Evolutionary conservation across 2,329 filamentous ascomycete species (phyloP).

Genomic region (Cytospora schulzeri): DNA sequence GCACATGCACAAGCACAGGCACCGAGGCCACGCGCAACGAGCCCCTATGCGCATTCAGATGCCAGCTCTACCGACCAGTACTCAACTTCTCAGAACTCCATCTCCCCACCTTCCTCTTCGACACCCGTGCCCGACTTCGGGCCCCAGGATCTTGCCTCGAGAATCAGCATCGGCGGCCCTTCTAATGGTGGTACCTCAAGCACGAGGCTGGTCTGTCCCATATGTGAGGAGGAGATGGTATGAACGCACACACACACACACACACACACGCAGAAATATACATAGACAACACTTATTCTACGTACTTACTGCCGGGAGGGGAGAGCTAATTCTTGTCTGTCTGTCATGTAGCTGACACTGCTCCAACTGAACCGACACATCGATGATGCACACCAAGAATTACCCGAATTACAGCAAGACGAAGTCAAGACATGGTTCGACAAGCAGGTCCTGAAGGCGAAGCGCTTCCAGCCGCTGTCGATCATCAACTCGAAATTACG

Average conservation of each 20-base stretch:
- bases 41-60: slow-evolving; percentile 58
- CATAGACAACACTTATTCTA: background rate
- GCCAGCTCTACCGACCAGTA: slow-evolving; percentile 74
- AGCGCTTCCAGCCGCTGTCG: slow-evolving; percentile 87
- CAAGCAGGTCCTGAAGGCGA: slow-evolving; percentile 89
- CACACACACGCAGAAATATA: background rate
- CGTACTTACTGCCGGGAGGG: background rate
- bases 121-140: slow-evolving; percentile 68
- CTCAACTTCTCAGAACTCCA: slow-evolving; percentile 56
- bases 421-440: slow-evolving; percentile 98
- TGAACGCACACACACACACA: background rate
- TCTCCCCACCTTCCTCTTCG: slow-evolving; percentile 60
- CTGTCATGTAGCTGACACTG: slow-evolving; percentile 70
- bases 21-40: slow-evolving; percentile 41
- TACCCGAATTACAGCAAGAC: slow-evolving; percentile 85
- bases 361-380: slow-evolving; percentile 85
- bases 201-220: slow-evolving; percentile 84
- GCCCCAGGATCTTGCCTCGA: slow-evolving; percentile 77
- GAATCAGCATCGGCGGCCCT: slow-evolving; percentile 68
- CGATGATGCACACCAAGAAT: slow-evolving; percentile 87
- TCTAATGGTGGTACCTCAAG: slow-evolving; percentile 59
- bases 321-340: slow-evolving; percentile 28
- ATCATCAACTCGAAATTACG: slow-evolving; percentile 92
- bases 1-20: slow-evolving; percentile 22
- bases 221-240: slow-evolving; percentile 98